Conservation (phyloP, 495 filamentous ascomycete species). For the Talaromyces proteolyticus region DNA sequence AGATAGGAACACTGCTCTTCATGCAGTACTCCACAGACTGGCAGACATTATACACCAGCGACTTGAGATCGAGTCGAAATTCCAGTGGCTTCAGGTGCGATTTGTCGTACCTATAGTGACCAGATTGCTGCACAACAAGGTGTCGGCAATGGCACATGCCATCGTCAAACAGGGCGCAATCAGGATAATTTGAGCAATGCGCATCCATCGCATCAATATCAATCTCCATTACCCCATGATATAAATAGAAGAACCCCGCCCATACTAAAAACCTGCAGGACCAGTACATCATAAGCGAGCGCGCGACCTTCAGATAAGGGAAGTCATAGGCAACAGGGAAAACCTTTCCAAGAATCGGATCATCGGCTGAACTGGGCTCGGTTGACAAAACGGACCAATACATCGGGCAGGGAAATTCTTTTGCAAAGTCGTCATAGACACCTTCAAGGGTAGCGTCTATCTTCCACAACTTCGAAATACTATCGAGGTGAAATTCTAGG, state of each 20-base stretch:
- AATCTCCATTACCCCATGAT: constrained; percentile 6
- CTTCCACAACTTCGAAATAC: constrained; percentile 16
- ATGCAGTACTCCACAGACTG: constrained; percentile 25
- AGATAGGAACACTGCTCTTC: constrained; percentile 8
- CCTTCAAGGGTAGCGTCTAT: constrained; percentile 17
- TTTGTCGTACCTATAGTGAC: constrained; percentile 4
- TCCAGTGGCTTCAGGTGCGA: constrained; percentile 12
- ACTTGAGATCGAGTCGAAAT: constrained; percentile 15
- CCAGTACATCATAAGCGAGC: constrained; percentile 29
- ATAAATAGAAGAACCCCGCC: constrained; percentile 15
- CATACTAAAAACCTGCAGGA: constrained; percentile 18
- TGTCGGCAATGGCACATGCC: constrained; percentile 2
- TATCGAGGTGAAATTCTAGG: constrained; percentile 2
- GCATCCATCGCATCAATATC: background rate
- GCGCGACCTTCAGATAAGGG: constrained; percentile 13
- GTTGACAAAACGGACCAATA: constrained; percentile 23
- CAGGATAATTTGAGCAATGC: constrained; percentile 1
- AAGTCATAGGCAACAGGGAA: constrained; percentile 29
- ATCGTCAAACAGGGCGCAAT: constrained; percentile 2
- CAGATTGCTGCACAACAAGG: background rate
- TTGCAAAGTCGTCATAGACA: constrained; percentile 17
- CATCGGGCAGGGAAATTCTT: constrained; percentile 10
- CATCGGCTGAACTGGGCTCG: constrained; percentile 4
- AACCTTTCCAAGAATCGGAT: constrained; percentile 7
- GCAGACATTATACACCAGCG: constrained; percentile 22